phyloP scores from a whole-genome alignment of 257 asterid genomes.

The Avicennia marina region DNA sequence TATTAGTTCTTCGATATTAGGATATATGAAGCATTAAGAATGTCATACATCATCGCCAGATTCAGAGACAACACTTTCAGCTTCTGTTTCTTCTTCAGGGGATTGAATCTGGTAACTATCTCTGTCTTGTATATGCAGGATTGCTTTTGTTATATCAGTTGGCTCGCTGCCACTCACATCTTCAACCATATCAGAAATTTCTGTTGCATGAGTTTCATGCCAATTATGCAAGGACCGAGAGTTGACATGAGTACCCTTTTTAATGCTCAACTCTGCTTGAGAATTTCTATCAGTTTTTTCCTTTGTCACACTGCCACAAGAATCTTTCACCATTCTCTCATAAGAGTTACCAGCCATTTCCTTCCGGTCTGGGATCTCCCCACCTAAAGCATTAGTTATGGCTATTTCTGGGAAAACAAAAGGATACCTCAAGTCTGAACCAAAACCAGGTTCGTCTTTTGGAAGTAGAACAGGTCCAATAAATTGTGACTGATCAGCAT shows the following conservation, averaged over 20 bases:
- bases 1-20: conserved; percentile 1
- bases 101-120: conserved; percentile 36
- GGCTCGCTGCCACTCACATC: conserved; percentile 38
- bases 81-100: conserved; percentile 40
- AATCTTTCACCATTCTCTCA: conserved; percentile 5
- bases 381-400: not conserved
- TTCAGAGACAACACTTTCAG: conserved; percentile 32
- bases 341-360: not conserved
- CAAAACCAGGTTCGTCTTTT: conserved; percentile 19
- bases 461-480: conserved; percentile 13
- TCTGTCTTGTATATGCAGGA: conserved; percentile 34
- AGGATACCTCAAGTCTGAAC: not conserved
- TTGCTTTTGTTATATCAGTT: conserved; percentile 22
- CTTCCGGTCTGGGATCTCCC: not conserved
- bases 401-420: not conserved
- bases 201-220: conserved; percentile 13
- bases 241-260: conserved; percentile 17
- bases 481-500: not conserved
- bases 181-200: conserved; percentile 35
- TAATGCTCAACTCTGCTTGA: conserved; percentile 17
- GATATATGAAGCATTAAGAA: conserved; percentile 11
- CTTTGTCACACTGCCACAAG: conserved; percentile 5
- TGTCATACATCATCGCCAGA: conserved; percentile 45
- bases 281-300: conserved; percentile 15
- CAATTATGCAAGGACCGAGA: conserved; percentile 27